Conservation (phyloP, 2,329 filamentous ascomycete species). For the Fusarium sarcochroum region DNA sequence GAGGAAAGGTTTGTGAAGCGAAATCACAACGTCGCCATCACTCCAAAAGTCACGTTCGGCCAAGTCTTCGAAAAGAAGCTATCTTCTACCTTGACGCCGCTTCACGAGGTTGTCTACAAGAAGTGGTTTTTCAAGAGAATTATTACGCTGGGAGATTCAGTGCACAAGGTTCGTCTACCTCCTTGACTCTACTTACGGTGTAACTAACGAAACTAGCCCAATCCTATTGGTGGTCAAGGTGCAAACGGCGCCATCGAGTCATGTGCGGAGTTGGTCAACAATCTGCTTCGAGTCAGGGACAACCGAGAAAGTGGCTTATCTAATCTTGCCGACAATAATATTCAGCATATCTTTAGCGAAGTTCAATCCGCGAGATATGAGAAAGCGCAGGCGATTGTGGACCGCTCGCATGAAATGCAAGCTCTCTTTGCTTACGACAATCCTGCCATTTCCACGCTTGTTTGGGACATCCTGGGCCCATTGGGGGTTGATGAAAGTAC, state of each 20-base stretch:
- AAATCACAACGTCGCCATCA: not conserved
- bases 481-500: not conserved
- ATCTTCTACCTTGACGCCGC: not conserved
- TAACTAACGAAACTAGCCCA: no score
- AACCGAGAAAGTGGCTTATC: not conserved
- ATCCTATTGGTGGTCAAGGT: not conserved
- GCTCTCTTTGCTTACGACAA: not conserved
- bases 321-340: not conserved
- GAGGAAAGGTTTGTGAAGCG: not conserved
- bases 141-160: not conserved
- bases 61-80: not conserved
- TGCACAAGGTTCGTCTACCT: not conserved
- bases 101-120: not conserved
- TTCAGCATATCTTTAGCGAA: not conserved
- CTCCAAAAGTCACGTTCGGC: not conserved
- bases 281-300: not conserved
- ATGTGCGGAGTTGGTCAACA: not conserved
- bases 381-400: not conserved
- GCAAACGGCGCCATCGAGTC: slow-evolving; percentile 2
- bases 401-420: not conserved
- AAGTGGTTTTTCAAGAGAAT: slow-evolving; percentile 1
- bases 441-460: not conserved
- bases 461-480: not conserved
- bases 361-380: not conserved
- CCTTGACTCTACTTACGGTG: no score